Conservation (phyloP, 805 yeast genomes). For the Ogataea trehaloabstinens region DNA sequence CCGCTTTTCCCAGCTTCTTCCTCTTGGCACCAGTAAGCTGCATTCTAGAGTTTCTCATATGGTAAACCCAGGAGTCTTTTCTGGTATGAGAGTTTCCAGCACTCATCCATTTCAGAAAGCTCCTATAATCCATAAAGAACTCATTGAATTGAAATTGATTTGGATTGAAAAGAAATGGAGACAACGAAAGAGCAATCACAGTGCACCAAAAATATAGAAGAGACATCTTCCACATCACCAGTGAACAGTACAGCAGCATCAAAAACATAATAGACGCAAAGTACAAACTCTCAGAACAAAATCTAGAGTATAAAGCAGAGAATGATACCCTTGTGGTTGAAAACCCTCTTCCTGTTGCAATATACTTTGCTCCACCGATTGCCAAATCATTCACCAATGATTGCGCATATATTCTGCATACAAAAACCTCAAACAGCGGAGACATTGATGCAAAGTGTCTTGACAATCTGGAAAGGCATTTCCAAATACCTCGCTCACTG, state of each 20-base stretch:
- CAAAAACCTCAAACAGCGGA: slow-evolving; percentile 77
- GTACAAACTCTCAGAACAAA: slow-evolving; percentile 65
- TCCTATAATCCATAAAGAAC: slow-evolving; percentile 66
- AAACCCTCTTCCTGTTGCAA: slow-evolving; percentile 81
- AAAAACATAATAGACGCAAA: slow-evolving; percentile 55
- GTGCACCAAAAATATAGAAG: slow-evolving; percentile 73
- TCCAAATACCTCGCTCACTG: slow-evolving; percentile 72
- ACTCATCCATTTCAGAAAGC: slow-evolving; percentile 49
- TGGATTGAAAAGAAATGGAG: slow-evolving; percentile 77
- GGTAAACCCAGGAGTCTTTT: slow-evolving; percentile 44
- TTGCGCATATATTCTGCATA: slow-evolving; percentile 72
- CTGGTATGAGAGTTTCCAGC: slow-evolving; percentile 46
- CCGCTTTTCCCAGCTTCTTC: slow-evolving; percentile 35
- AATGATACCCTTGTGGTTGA: slow-evolving; percentile 73
- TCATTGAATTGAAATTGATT: slow-evolving; percentile 71
- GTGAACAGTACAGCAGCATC: slow-evolving; percentile 54
- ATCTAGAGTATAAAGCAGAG: slow-evolving; percentile 61
- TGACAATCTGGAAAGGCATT: slow-evolving; percentile 58
- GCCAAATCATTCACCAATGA: slow-evolving; percentile 66
- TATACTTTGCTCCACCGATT: slow-evolving; percentile 79
- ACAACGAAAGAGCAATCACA: slow-evolving; percentile 58
- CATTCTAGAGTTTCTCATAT: slow-evolving; percentile 49
- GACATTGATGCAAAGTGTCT: slow-evolving; percentile 71
- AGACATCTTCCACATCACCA: slow-evolving; percentile 60
- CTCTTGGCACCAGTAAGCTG: slow-evolving; percentile 56